A percentile compares a stretch with the other conserved stretches of the same genome.
These are phyloP conservation scores for Tillandsia leiboldiana DNA, from an alignment of 176 grass and related monocot species.

Conservation along the genomic window DNA sequence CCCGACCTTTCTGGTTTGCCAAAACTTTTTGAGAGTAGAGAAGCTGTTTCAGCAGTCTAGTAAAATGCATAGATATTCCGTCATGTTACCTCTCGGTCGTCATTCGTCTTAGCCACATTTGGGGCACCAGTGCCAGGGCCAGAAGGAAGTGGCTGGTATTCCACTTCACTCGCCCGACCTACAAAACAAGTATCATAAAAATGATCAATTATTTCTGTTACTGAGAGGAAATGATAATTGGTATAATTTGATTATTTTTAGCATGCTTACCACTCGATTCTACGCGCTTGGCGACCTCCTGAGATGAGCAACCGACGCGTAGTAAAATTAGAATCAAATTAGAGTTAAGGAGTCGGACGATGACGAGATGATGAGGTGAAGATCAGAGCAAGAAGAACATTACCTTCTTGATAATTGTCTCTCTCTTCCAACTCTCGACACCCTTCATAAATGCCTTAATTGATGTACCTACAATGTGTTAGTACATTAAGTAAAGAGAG, in stretches of 20 bases:
- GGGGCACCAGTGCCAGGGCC: neutral
- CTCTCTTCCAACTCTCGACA: constrained; percentile 57
- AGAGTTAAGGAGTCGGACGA: too few relatives aligned
- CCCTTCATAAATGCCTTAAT: constrained; percentile 62
- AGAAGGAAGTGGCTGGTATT: constrained; percentile 30
- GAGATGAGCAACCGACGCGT: constrained; percentile 1
- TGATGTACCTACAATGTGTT: constrained; percentile 35
- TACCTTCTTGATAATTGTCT: constrained; percentile 43
- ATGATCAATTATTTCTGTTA: neutral
- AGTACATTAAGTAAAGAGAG: too few relatives aligned
- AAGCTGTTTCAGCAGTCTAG: too few relatives aligned
- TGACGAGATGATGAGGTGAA: neutral
- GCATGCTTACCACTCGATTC: constrained; percentile 24
- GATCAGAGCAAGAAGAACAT: neutral
- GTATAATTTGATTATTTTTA: neutral
- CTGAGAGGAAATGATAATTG: neutral
- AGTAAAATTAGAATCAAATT: too few relatives aligned
- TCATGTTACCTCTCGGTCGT: neutral
- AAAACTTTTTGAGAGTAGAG: too few relatives aligned
- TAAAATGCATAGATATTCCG: neutral
- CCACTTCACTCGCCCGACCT: constrained; percentile 18
- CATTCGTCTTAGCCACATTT: neutral
- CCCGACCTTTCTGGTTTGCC: too few relatives aligned
- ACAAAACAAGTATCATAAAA: neutral
- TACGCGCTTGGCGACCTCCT: constrained; percentile 30